Percentiles rank a stretch among this genome's conserved stretches.
Evolutionary conservation across 495 filamentous ascomycete genomes (phyloP).

Genomic region (Podospora pseudopauciseta): DNA sequence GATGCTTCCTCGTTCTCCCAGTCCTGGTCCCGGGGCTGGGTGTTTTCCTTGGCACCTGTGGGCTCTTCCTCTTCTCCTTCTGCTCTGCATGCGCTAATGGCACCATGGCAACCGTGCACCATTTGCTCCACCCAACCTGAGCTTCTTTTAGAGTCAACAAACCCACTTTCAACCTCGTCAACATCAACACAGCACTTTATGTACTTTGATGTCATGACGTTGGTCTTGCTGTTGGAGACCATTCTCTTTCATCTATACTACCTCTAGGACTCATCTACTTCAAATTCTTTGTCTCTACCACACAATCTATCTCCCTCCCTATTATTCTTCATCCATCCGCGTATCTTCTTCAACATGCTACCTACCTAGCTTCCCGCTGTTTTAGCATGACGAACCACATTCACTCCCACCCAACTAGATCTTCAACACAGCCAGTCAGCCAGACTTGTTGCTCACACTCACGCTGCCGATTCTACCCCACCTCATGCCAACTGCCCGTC

Average conservation of each 20-base stretch:
- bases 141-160: slow-evolving; percentile 1
- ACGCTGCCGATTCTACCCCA: neutral
- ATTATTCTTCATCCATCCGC: neutral
- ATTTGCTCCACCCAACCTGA: slow-evolving; percentile 10
- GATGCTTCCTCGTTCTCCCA: slow-evolving; percentile 7
- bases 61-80: neutral
- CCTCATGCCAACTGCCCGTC: neutral
- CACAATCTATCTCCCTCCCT: neutral
- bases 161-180: slow-evolving; percentile 1
- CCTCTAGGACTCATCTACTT: neutral
- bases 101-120: slow-evolving; percentile 24
- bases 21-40: slow-evolving; percentile 12
- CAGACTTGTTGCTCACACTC: neutral
- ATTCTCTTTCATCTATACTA: neutral
- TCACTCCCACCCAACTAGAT: neutral
- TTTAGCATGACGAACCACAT: neutral
- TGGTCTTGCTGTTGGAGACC: no score
- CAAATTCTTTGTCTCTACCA: neutral
- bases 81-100: slow-evolving; percentile 18
- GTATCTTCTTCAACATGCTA: neutral
- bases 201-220: no score
- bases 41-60: slow-evolving; percentile 21
- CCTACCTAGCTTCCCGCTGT: neutral
- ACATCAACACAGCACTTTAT: neutral
- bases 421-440: neutral